Evolutionary conservation across 106 monocot species (phyloP), one percentile per base, ranked within the genome.

Genomic region (Dendrobium officinale): DNA sequence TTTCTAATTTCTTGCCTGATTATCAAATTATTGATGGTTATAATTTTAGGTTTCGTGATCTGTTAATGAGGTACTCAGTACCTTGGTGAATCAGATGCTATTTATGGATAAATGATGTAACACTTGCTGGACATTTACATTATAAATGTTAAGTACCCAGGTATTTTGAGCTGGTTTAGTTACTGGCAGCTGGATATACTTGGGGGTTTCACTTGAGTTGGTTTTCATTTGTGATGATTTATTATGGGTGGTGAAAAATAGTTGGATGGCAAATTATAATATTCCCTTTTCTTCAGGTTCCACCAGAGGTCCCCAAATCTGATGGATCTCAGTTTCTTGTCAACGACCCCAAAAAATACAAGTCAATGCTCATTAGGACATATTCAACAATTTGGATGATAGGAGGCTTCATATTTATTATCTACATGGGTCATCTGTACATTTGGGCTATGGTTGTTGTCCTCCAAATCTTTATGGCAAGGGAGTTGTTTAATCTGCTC

Each of bases 361-460:
- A 88, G 82, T 92, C 92, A 56, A 97, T 97, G 97, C 91, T 86
- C 45, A 84, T 94, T 73, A 94, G 97, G 67, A 88, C 90, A 67
- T 90, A 91, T 84, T 97, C 97, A 74, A 91, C 97, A 55, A 77
- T 97, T 64, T 92, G 94, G 92, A 97, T 97, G 97, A 89, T 97
- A 61, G 90, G 90, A 22, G 86, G 90, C 47, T 92, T 97, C 37
- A 51, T 75, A 37, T 81, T 94, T 74, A 88, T 94, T 73, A 80
- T 97, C 82, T 94, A 97, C 79, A 88, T 97, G 94, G 97, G 97
- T 2, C 97, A 97, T 91, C 87, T 97, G 17, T 97, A 94, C 78
- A 97, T 97, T 40, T 97, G 97, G 92, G 94, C 94, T 13, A 87
- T 97, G 97, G 78, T 97, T 67, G 94, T 97, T 82, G 97, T 92